These are phyloP conservation scores for Lentinula boryana DNA, from an alignment of 768 basidiomycete species.

Conservation along the genomic window DNA sequence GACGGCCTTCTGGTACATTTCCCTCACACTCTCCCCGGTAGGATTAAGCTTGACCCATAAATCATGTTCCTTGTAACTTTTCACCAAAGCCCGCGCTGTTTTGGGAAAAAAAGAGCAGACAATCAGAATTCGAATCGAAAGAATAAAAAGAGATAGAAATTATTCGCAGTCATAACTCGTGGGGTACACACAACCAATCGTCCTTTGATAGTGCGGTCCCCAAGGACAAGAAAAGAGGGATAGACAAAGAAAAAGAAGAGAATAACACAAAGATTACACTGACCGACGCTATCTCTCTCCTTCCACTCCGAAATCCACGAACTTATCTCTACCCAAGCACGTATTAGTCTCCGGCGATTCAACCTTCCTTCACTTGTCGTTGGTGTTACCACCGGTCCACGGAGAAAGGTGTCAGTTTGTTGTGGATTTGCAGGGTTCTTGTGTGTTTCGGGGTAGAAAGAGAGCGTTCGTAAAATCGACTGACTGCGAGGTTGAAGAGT, in stretches of 20 bases:
- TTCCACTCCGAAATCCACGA: slow-evolving; percentile 62
- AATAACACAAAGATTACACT: not conserved
- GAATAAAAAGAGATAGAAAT: not conserved
- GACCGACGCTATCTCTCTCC: slow-evolving; percentile 34
- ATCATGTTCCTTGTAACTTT: slow-evolving; percentile 30
- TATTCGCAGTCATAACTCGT: not conserved
- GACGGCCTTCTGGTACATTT: slow-evolving; percentile 66
- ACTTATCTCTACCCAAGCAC: slow-evolving; percentile 75
- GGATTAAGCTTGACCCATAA: slow-evolving; percentile 38
- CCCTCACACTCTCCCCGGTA: slow-evolving; percentile 43
- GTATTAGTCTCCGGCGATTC: slow-evolving; percentile 57
- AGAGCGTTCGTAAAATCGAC: not conserved
- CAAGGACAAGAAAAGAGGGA: slow-evolving; percentile 25
- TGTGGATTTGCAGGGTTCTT: slow-evolving; percentile 11
- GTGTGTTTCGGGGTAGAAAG: not conserved
- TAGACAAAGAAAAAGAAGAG: slow-evolving; percentile 1
- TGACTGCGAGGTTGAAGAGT: not conserved
- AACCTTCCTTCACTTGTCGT: slow-evolving; percentile 37
- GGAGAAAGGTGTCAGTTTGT: slow-evolving; percentile 38
- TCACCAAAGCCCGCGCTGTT: not conserved
- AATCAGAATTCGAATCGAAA: not conserved
- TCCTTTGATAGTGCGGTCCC: not conserved
- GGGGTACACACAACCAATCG: too few relatives aligned
- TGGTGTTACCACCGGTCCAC: slow-evolving; percentile 50
- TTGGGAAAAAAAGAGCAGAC: not conserved